A percentile compares a stretch with the other conserved stretches of the same genome.
Conservation (phyloP, 345 rosid species). For the Lumnitzera littorea region DNA sequence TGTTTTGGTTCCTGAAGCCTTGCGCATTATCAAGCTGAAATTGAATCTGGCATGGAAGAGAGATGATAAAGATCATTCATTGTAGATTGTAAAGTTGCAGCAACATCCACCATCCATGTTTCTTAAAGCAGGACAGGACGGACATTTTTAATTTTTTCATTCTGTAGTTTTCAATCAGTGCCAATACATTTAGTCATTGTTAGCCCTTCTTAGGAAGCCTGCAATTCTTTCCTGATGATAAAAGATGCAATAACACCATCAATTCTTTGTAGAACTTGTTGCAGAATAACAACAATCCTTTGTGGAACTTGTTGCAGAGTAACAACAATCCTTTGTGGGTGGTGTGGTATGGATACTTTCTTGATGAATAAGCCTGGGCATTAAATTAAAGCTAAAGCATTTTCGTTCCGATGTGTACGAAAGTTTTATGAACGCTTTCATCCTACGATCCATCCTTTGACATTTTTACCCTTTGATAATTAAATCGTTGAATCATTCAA, state of each 20-base stretch:
- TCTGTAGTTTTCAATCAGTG: conserved; percentile 1
- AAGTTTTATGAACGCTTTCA: too few species aligned
- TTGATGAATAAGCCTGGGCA: too few species aligned
- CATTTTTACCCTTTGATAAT: too few species aligned
- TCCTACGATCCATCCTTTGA: too few species aligned
- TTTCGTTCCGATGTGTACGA: too few species aligned
- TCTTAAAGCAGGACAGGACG: not conserved
- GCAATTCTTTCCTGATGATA: conserved; percentile 11
- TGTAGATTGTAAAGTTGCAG: not conserved
- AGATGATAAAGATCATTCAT: not conserved
- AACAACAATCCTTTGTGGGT: not conserved
- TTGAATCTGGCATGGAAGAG: not conserved
- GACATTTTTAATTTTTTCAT: conserved; percentile 18
- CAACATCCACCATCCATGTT: not conserved
- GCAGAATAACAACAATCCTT: not conserved
- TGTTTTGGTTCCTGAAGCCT: conserved; percentile 95
- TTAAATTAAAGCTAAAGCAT: too few species aligned
- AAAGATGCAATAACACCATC: conserved; percentile 11
- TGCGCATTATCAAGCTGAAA: conserved; percentile 54
- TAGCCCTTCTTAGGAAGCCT: not conserved
- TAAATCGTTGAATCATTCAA: too few species aligned
- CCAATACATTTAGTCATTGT: not conserved
- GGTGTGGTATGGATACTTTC: not conserved
- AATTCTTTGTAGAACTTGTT: not conserved
- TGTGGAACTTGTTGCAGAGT: not conserved